Evolutionary conservation across 192 early-diverging fungal genomes (phyloP), one percentile per base, ranked within the genome.

Genomic region (Backusella australiensis): DNA sequence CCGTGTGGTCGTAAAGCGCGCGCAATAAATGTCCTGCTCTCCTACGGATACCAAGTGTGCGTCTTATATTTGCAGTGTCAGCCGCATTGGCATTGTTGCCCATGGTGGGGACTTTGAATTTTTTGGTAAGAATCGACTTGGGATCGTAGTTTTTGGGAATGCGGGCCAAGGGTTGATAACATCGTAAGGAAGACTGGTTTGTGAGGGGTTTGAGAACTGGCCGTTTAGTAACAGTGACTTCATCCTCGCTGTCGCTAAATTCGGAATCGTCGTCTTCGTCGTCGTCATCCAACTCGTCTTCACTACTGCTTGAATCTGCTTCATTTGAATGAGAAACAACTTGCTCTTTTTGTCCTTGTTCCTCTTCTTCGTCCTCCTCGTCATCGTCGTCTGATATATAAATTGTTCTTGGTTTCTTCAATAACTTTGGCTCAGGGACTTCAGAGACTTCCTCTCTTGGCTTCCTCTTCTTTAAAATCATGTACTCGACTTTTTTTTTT

Each of bases 1-100:
- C 89, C 12, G 91, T 92, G 14, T 94, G 95, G 67, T 96, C 96
- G 73, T 97, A 91, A 23, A 94, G 85, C 6, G 93, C 89, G 9
- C 91, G 90, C 34, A 76, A 87, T 46, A 80, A 72, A 29, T 88
- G 70, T 2, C 66, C 81, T 35, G 82, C 32, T n/a, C 88, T 84
- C 23, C 88, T 77, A 7, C 90, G 85, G 26, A 93, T 80, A n/a
- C 92, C 92, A 46, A 94, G 83, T 2, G 88, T 78, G 17, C 79
- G 49, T 70, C 70, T 68, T 19, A 36, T 9, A 36, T 34, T 32
- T 7, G 6, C 35, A 12, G 0, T 34, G 9, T 23, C 26, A 17
- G 14, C 15, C 21, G 67, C 1, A 68, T n/a, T 34, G 14, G 2
- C 21, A 3, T 69, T 69, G n/a, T 41, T 69, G 38, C 9, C 11